Base-by-base conservation (phyloP, 331 rosid genomes). In the Phaseolus coccineus region DNA sequence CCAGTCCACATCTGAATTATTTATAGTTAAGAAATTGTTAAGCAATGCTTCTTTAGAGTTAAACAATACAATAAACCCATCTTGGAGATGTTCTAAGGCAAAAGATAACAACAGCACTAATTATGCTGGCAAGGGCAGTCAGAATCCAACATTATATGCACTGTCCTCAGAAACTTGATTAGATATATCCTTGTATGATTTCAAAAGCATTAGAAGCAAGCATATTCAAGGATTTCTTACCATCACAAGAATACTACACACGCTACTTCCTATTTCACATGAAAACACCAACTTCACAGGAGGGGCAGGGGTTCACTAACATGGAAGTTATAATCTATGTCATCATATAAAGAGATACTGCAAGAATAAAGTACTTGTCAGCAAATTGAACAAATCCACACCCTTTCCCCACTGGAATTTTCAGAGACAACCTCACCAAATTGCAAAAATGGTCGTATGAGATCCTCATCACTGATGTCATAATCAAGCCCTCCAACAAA, bases 401-500 rank as follows among this genome's bases (percentile, higher is more conserved):
- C 33, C 97, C 99, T 88, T 96, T 96, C 64, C 98, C 98, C 56
- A 87, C 85, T 6, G 99, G 99, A 76, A 96, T 96, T 76, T 96
- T 96, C 80, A 22, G 99, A 96, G 81, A 93, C 76, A 85, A 96
- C 89, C 71, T 91, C 99, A 55, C 99, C 99, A 47, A 88, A 96
- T 73, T 91, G 89, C 78, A 91, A 88, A 89, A 96, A 96, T 35
- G 94, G 90, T 68, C 88, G 99, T 84, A 92, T 87, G 48, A 96
- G 99, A 80, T 90, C 98, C 73, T 96, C 98, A 72, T 96, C 99
- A 69, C 81, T 80, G 39, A 87, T 91, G 78, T 96, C 99, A 82
- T 98, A 91, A 86, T 93, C 99, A 73, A 96, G 98, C 69, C 99
- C 99, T 35, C 99, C 99, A 80, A 96, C 99, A 87, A 96, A 96